phyloP scores from a whole-genome alignment of 2,329 filamentous ascomycete genomes.

The Sarocladium kiliense region DNA sequence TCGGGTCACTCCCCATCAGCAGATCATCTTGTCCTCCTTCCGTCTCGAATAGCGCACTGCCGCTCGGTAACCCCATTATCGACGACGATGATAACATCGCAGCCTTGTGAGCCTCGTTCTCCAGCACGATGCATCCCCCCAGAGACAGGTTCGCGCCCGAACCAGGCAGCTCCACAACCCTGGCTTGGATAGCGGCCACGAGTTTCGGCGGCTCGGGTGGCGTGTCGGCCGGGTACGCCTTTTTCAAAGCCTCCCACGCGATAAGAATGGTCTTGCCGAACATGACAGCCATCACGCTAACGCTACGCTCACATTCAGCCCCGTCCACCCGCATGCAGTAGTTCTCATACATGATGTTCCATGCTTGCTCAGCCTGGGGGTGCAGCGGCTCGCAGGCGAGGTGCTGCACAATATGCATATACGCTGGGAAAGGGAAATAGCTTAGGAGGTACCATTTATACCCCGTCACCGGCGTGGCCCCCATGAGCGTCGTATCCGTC shows the following conservation, averaged over 20 bases:
- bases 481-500: slow-evolving; percentile 28
- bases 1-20: no score
- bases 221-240: not conserved
- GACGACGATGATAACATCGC: no score
- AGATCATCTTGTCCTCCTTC: no score
- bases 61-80: no score
- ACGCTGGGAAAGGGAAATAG: slow-evolving; percentile 35
- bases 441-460: slow-evolving; percentile 31
- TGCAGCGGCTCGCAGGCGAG: slow-evolving; percentile 20
- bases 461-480: slow-evolving; percentile 22
- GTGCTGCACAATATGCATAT: slow-evolving; percentile 31
- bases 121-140: not conserved
- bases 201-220: not conserved
- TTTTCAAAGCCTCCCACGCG: slow-evolving; percentile 5
- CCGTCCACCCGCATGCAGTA: no score
- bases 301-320: no score
- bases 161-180: not conserved
- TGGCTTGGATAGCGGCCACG: not conserved
- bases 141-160: not conserved
- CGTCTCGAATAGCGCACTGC: no score
- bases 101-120: not conserved
- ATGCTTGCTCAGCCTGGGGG: slow-evolving; percentile 21
- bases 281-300: no score
- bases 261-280: slow-evolving; percentile 9
- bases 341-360: slow-evolving; percentile 26